Conservation (phyloP, 768 basidiomycete genomes). For the Naganishia antarctica region DNA sequence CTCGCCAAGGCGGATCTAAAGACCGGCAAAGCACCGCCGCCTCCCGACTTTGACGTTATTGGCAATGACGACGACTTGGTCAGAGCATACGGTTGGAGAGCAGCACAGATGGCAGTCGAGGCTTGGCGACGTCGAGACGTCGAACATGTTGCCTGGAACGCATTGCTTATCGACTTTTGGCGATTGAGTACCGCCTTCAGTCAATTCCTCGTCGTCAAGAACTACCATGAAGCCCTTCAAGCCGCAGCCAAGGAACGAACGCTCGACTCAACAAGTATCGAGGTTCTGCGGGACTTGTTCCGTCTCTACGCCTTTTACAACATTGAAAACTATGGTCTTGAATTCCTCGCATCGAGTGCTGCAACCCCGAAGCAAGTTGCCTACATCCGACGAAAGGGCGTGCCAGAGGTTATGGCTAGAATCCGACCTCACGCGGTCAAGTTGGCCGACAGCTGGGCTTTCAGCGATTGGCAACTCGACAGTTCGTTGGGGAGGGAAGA, state of each 20-base stretch:
- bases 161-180: slow-evolving; percentile 22
- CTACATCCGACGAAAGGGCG: slow-evolving; percentile 14
- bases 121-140: not conserved
- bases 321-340: slow-evolving; percentile 22
- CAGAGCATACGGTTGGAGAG: slow-evolving; percentile 30
- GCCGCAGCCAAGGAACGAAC: slow-evolving; percentile 24
- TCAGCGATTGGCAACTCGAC: slow-evolving; percentile 35
- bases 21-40: not conserved
- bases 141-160: slow-evolving; percentile 25
- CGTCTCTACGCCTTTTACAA: slow-evolving; percentile 30
- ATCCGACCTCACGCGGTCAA: slow-evolving; percentile 37
- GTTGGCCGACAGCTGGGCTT: slow-evolving; percentile 35
- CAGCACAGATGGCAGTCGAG: slow-evolving; percentile 15
- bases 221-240: slow-evolving; percentile 39
- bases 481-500: slow-evolving; percentile 20
- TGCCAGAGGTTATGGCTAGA: slow-evolving; percentile 29
- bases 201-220: slow-evolving; percentile 40
- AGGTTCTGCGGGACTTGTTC: slow-evolving; percentile 32
- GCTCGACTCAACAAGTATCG: slow-evolving; percentile 31
- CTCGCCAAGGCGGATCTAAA: slow-evolving; percentile 13
- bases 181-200: slow-evolving; percentile 36
- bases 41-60: slow-evolving; percentile 22
- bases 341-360: slow-evolving; percentile 23
- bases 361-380: slow-evolving; percentile 8
- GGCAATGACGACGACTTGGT: slow-evolving; percentile 23